Conservation (phyloP, 23 red algal species). For the Gracilaria gracilis region DNA sequence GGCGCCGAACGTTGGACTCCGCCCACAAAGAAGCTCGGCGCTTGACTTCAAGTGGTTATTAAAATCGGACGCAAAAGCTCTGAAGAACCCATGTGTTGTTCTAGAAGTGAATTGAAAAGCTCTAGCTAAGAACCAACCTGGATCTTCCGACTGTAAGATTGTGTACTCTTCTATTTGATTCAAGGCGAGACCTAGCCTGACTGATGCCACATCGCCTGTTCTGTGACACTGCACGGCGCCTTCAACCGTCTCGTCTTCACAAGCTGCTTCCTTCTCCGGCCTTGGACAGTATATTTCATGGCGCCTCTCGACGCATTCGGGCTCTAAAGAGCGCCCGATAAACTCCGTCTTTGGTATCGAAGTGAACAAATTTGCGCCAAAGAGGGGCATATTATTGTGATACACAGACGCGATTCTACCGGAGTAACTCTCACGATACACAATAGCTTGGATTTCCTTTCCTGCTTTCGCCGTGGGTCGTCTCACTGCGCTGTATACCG, state of each 20-base stretch:
- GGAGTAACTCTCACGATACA: conserved; percentile 4
- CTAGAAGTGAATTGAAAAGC: conserved; percentile 37
- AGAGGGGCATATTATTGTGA: not conserved
- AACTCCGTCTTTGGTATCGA: not conserved
- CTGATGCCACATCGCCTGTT: not conserved
- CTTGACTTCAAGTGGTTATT: not conserved
- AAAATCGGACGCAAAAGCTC: not conserved
- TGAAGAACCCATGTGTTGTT: conserved; percentile 12
- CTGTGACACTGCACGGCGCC: too few relatives aligned
- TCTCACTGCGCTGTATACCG: conserved; percentile 26
- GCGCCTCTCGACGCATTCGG: not conserved
- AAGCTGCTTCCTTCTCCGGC: not conserved
- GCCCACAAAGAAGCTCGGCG: not conserved
- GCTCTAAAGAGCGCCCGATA: not conserved
- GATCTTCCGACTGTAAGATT: conserved; percentile 39
- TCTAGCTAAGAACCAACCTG: conserved; percentile 33
- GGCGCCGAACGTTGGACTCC: not conserved
- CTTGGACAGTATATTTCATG: not conserved
- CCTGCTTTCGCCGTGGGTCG: not conserved
- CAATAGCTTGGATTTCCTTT: not conserved
- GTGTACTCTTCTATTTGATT: not conserved
- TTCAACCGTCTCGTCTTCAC: too few relatives aligned
- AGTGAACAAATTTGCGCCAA: not conserved
- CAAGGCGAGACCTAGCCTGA: not conserved
- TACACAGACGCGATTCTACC: conserved; percentile 9